Percentiles rank a stretch among this genome's conserved stretches.
phyloP scores from a whole-genome alignment of 1,284 basidiomycete species.

The Waitea zeae region DNA sequence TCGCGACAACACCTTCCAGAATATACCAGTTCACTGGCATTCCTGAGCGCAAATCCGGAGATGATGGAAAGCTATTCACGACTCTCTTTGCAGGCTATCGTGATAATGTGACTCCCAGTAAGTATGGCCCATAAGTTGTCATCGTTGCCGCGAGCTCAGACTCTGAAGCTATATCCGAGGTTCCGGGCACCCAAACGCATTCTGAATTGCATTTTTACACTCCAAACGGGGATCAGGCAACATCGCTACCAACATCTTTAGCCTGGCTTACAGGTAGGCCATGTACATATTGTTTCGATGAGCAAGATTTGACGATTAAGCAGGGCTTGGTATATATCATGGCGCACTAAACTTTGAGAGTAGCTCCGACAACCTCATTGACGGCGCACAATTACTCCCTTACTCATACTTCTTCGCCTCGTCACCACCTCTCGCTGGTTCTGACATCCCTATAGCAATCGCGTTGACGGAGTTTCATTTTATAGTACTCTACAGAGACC shows the following conservation, averaged over 20 bases:
- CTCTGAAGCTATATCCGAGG: constrained; percentile 62
- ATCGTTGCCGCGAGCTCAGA: too few relatives aligned
- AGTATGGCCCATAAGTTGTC: constrained; percentile 14
- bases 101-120: constrained; percentile 68
- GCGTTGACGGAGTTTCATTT: constrained; percentile 88
- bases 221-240: constrained; percentile 49
- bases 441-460: constrained; percentile 51
- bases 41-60: constrained; percentile 47
- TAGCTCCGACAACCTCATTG: constrained; percentile 59
- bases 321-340: constrained; percentile 76
- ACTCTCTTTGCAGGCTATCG: constrained; percentile 58
- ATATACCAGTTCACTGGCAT: constrained; percentile 83
- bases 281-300: constrained; percentile 5
- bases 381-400: constrained; percentile 54
- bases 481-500: constrained; percentile 70
- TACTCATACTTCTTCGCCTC: constrained; percentile 28
- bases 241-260: constrained; percentile 45
- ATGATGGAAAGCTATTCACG: constrained; percentile 63
- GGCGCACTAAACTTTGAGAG: constrained; percentile 55
- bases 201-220: constrained; percentile 72
- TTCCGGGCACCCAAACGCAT: constrained; percentile 57
- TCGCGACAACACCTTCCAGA: constrained; percentile 75
- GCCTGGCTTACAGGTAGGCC: constrained; percentile 80
- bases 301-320: constrained; percentile 6
- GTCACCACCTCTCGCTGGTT: too few relatives aligned